A percentile compares a stretch with the other conserved stretches of the same genome.
phyloP scores from a whole-genome alignment of 2,329 filamentous ascomycete species.

The Blastomyces percursus region DNA sequence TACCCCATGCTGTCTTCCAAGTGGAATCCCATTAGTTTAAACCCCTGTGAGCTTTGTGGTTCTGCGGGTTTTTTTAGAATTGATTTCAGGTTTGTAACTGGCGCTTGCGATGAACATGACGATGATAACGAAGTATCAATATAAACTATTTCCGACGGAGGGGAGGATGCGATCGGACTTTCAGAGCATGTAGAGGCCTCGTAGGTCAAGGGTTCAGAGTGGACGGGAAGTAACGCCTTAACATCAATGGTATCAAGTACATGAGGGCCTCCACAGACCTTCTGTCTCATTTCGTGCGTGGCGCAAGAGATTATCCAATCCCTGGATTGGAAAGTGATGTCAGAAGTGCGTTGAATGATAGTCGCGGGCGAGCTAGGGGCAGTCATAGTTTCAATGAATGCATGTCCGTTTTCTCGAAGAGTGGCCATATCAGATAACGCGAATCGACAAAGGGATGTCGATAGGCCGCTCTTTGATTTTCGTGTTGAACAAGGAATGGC shows the following conservation, averaged over 20 bases:
- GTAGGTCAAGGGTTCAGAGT: not conserved
- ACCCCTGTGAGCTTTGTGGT: not conserved
- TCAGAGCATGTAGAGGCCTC: not conserved
- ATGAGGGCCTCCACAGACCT: not conserved
- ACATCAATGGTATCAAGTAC: not conserved
- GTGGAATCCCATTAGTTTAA: not conserved
- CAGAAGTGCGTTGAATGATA: not conserved
- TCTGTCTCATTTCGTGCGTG: not conserved
- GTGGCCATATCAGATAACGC: not conserved
- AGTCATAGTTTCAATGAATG: not conserved
- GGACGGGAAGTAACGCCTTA: not conserved
- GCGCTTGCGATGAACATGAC: not conserved
- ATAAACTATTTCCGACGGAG: not conserved
- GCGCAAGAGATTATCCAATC: not conserved
- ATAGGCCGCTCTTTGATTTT: not conserved
- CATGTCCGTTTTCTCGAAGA: not conserved
- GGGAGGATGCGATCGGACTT: not conserved
- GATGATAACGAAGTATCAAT: conserved; percentile 1
- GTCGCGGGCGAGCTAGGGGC: not conserved
- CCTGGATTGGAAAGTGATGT: not conserved
- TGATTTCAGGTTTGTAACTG: conserved; percentile 1
- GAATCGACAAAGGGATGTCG: not conserved
- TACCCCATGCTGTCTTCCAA: not conserved
- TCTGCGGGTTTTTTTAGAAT: conserved; percentile 1
- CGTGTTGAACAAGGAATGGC: not conserved